Evolutionary conservation across 176 grass and related monocot species (phyloP), one percentile per base, ranked within the genome.

Genomic region (Calamus simplicifolius): DNA sequence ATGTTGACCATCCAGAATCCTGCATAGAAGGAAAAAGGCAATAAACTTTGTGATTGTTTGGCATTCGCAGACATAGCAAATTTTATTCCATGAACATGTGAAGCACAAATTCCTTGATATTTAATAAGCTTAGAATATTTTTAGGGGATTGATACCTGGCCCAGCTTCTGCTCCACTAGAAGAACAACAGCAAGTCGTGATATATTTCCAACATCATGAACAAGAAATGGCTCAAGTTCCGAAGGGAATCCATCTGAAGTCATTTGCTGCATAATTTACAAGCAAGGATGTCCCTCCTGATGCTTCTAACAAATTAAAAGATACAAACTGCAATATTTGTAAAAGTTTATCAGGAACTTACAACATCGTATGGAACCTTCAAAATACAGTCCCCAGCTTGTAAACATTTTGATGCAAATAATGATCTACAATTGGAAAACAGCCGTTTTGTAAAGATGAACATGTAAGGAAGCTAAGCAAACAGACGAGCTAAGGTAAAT

Each of bases 1-100:
- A 82, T 4, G 75, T 54, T 2, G 26, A 67, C 79, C 85, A 88
- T 62, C 58, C 72, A 23, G 85, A 82, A 49, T 29, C 12, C 85
- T 88, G 43, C 18, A 71, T 23, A 50, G 12, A 5, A 75, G 67
- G 63, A 15, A 55, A 53, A 66, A 57, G 35, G 29, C 18, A 18
- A 27, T 38, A 72, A n/a, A 43, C 10, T 12, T 43, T 43, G 8
- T 10, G 2, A 10, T 43, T 43, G 35, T 10, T 43, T 12, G 10
- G 8, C 8, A 43, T 43, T 10, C 6, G 12, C 8, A 43, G 35
- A 10, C 3, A 43, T 43, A 13, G 35, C 35, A 43, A 43, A 43
- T 43, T 43, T 43, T 12, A 43, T 43, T 43, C 5, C 35, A 43
- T 43, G 35, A 43, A 1, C 12, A 10, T 10, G 12, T 43, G 35